A percentile compares a stretch with the other conserved stretches of the same genome.
Evolutionary conservation across 306 rosid genomes (phyloP).

Genomic region (Vigna unguiculata): DNA sequence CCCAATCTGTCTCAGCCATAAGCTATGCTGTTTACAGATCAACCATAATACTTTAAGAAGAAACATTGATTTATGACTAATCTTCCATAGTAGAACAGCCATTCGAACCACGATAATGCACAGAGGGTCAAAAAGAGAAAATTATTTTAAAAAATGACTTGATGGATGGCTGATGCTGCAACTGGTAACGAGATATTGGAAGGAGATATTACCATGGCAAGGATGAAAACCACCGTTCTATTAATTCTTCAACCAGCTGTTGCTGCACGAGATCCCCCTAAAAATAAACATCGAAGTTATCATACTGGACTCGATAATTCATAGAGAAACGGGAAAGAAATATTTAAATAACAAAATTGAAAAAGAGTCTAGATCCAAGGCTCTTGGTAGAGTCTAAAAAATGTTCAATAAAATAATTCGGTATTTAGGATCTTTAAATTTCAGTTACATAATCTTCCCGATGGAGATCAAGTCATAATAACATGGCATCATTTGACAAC

Average conservation of each 20-base stretch:
- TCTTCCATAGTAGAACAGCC: constrained; percentile 49
- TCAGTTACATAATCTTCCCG: constrained; percentile 5
- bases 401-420: constrained; percentile 29
- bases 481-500: constrained; percentile 31
- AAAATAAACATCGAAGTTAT: constrained; percentile 39
- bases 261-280: constrained; percentile 65
- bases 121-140: constrained; percentile 46
- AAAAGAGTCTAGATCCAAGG: neutral
- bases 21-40: constrained; percentile 51
- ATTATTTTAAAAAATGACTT: constrained; percentile 46
- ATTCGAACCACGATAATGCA: constrained; percentile 48
- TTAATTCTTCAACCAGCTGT: constrained; percentile 59
- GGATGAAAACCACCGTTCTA: constrained; percentile 25
- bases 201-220: constrained; percentile 50
- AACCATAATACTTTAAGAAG: constrained; percentile 42
- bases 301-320: constrained; percentile 6
- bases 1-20: constrained; percentile 46
- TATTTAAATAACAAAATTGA: constrained; percentile 7
- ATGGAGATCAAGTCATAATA: constrained; percentile 30
- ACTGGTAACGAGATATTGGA: constrained; percentile 57
- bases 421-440: neutral
- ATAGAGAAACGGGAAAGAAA: constrained; percentile 5
- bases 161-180: constrained; percentile 59
- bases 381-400: constrained; percentile 3
- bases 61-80: constrained; percentile 39